These are phyloP conservation scores for Pisolithus tinctorius DNA, from an alignment of 768 basidiomycete species.

Conservation along the genomic window DNA sequence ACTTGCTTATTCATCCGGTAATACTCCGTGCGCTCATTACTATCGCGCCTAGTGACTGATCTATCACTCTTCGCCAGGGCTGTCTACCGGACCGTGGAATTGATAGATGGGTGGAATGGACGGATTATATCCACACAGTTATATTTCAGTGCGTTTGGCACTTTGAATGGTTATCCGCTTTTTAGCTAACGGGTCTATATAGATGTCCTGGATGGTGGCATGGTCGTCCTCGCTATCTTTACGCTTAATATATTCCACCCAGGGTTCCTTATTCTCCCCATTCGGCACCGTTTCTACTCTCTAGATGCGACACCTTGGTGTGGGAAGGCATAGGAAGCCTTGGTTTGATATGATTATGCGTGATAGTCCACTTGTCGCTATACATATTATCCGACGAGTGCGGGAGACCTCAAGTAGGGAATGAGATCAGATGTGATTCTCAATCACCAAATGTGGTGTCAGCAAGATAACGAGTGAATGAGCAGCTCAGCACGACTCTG, in stretches of 20 bases:
- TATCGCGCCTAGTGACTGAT: not conserved
- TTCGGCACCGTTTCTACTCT: conserved; percentile 7
- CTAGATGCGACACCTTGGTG: too few relatives aligned
- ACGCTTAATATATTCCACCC: conserved; percentile 25
- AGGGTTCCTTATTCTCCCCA: conserved; percentile 12
- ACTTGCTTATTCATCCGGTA: conserved; percentile 47
- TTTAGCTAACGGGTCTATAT: not conserved
- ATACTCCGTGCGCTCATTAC: conserved; percentile 1
- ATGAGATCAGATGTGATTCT: too few relatives aligned
- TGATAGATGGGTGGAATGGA: conserved; percentile 33
- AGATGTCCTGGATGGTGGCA: conserved; percentile 24
- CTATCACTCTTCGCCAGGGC: conserved; percentile 21
- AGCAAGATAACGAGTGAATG: too few relatives aligned
- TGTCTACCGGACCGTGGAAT: conserved; percentile 45
- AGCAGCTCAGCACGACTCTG: too few relatives aligned
- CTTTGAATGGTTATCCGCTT: conserved; percentile 10
- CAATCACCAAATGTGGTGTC: too few relatives aligned
- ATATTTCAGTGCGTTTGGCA: conserved; percentile 33
- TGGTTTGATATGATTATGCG: too few relatives aligned
- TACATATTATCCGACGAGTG: too few relatives aligned
- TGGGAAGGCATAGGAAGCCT: too few relatives aligned
- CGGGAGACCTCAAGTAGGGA: too few relatives aligned
- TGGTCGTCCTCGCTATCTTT: conserved; percentile 27
- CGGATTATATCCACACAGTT: conserved; percentile 42
- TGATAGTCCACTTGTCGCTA: too few relatives aligned